Percentiles rank a stretch among this genome's conserved stretches.
Evolutionary conservation across 164 flowering plant species (phyloP).

Genomic region (Vitis riparia): DNA sequence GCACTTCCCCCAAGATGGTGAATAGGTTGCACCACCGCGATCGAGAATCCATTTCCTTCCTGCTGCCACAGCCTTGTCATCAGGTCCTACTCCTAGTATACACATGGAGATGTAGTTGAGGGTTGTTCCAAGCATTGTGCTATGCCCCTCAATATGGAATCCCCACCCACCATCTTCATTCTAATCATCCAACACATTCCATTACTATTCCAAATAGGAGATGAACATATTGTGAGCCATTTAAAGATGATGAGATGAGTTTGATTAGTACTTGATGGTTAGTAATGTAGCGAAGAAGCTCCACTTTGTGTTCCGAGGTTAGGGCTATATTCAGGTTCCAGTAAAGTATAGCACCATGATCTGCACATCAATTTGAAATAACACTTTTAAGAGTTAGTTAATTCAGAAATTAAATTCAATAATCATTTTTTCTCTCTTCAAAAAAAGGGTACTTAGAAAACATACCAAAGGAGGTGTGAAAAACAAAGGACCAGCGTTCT

Average conservation of each 20-base stretch:
- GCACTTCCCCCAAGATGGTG: slow-evolving; percentile 33
- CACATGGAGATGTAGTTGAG: slow-evolving; percentile 31
- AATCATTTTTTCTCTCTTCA: too few species aligned
- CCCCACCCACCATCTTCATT: slow-evolving; percentile 17
- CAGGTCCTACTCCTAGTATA: slow-evolving; percentile 26
- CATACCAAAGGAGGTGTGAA: not conserved
- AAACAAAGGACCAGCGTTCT: slow-evolving; percentile 25
- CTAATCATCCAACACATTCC: slow-evolving; percentile 3
- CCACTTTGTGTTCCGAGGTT: too few species aligned
- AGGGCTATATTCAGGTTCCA: too few species aligned
- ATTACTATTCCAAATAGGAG: not conserved
- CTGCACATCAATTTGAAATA: slow-evolving; percentile 18
- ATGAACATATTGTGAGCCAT: not conserved
- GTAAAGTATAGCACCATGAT: too few species aligned
- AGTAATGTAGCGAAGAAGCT: too few species aligned
- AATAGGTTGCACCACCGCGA: slow-evolving; percentile 23
- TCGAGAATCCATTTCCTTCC: slow-evolving; percentile 33
- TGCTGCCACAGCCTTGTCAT: slow-evolving; percentile 20
- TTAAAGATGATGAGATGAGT: not conserved
- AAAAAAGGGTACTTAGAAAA: not conserved
- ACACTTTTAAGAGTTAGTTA: too few species aligned
- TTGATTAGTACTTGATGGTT: too few species aligned
- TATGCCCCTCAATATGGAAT: slow-evolving; percentile 28
- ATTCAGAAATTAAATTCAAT: too few species aligned
- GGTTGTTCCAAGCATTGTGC: slow-evolving; percentile 30